These are phyloP conservation scores for Podospora pseudoanserina DNA, from an alignment of 495 filamentous ascomycete species.

Conservation along the genomic window DNA sequence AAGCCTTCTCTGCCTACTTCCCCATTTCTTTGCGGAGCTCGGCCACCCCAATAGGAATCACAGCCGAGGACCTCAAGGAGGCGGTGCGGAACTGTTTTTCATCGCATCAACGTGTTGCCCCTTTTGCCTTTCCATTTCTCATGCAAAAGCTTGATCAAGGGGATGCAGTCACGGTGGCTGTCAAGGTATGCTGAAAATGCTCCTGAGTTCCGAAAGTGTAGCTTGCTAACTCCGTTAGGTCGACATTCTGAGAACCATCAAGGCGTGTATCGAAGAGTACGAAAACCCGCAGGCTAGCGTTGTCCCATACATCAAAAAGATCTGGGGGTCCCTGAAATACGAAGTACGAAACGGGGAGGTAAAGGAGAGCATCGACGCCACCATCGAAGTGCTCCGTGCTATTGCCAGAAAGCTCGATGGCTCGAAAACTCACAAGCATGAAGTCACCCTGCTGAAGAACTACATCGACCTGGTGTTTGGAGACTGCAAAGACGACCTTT, in stretches of 20 bases:
- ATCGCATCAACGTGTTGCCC: slow-evolving; percentile 39
- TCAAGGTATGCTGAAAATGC: slow-evolving; percentile 32
- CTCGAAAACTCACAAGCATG: slow-evolving; percentile 32
- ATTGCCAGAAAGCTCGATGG: slow-evolving; percentile 40
- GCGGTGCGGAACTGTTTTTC: slow-evolving; percentile 47
- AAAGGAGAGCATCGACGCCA: slow-evolving; percentile 46
- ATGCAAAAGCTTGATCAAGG: slow-evolving; percentile 50
- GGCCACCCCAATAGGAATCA: slow-evolving; percentile 41
- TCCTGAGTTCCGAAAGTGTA: neutral
- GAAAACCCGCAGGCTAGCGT: slow-evolving; percentile 38
- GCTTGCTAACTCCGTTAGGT: slow-evolving; percentile 24
- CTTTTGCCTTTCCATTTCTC: slow-evolving; percentile 42
- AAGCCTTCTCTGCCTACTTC: slow-evolving; percentile 49
- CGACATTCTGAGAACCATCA: slow-evolving; percentile 49
- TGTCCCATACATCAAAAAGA: slow-evolving; percentile 39
- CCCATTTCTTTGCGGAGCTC: slow-evolving; percentile 49
- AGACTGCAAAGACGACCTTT: slow-evolving; percentile 44
- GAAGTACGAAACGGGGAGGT: slow-evolving; percentile 56
- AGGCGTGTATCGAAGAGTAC: slow-evolving; percentile 44
- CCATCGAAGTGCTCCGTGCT: slow-evolving; percentile 44
- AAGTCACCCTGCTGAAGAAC: slow-evolving; percentile 30
- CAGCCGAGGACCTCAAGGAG: slow-evolving; percentile 47
- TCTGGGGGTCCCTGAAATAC: slow-evolving; percentile 55
- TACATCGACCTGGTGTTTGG: slow-evolving; percentile 39
- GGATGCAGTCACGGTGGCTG: slow-evolving; percentile 47